phyloP scores from a whole-genome alignment of 148 eudicot species.

The Bassia scoparia region DNA sequence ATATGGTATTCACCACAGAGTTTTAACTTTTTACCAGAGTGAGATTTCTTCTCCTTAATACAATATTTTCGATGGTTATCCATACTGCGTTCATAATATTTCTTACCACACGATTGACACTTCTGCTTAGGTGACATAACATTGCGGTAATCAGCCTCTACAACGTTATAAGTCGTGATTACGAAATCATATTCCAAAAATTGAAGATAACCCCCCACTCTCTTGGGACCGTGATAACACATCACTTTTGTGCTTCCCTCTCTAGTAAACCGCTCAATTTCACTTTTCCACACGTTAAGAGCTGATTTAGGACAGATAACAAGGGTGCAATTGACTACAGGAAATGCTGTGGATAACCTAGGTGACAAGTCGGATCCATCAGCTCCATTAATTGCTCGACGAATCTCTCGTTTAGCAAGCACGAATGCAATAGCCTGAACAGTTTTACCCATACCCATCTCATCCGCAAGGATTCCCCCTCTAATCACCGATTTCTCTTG shows the following conservation, averaged over 20 bases:
- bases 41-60: conserved; percentile 38
- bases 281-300: conserved; percentile 72
- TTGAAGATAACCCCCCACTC: conserved; percentile 45
- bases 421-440: conserved; percentile 93
- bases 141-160: conserved; percentile 74
- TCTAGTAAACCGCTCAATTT: conserved; percentile 66
- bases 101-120: conserved; percentile 78
- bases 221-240: conserved; percentile 81
- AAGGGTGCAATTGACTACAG: conserved; percentile 66
- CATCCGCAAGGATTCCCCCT: conserved; percentile 99
- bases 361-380: conserved; percentile 27
- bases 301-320: conserved; percentile 87
- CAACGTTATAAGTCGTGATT: conserved; percentile 79
- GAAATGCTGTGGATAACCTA: conserved; percentile 36
- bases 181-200: conserved; percentile 75
- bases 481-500: conserved; percentile 68
- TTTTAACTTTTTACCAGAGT: too few species aligned
- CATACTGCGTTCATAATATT: conserved; percentile 43
- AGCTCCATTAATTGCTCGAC: conserved; percentile 30
- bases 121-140: conserved; percentile 77
- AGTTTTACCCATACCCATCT: conserved; percentile 98
- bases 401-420: conserved; percentile 67
- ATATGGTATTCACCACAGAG: too few species aligned
- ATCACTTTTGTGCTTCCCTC: conserved; percentile 72
- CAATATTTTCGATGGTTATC: conserved; percentile 56